Percentiles rank a stretch among this genome's conserved stretches.
These are phyloP conservation scores for Malus hybrid DNA, from an alignment of 331 rosid genomes.

Conservation along the genomic window DNA sequence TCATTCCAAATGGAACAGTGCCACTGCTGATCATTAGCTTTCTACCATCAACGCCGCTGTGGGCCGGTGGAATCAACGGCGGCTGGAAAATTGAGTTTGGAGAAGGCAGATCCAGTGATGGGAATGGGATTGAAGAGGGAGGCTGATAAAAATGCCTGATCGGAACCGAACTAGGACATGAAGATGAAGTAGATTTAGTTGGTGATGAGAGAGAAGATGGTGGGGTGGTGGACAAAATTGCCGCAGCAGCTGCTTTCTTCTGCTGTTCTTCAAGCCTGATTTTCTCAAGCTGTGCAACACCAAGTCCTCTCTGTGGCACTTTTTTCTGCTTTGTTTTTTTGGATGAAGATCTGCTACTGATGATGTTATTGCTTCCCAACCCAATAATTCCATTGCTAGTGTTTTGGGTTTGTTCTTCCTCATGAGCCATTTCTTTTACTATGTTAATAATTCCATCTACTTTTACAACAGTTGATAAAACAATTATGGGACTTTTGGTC, in stretches of 20 bases:
- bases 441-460: constrained; percentile 25
- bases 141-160: constrained; percentile 26
- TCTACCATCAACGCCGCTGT: constrained; percentile 17
- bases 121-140: constrained; percentile 30
- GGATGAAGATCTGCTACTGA: constrained; percentile 35
- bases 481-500: not conserved
- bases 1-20: constrained; percentile 31
- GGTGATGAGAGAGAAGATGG: constrained; percentile 12
- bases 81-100: constrained; percentile 24
- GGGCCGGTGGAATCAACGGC: constrained; percentile 18
- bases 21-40: constrained; percentile 6
- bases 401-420: constrained; percentile 37
- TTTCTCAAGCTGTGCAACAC: constrained; percentile 84
- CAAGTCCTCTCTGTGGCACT: constrained; percentile 84
- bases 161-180: constrained; percentile 16
- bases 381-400: constrained; percentile 9
- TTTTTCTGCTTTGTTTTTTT: constrained; percentile 52
- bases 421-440: constrained; percentile 34
- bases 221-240: constrained; percentile 24
- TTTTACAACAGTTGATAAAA: not conserved
- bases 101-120: constrained; percentile 28
- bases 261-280: constrained; percentile 62
- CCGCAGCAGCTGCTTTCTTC: constrained; percentile 19
- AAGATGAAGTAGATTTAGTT: constrained; percentile 22
- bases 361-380: not conserved